These are phyloP conservation scores for Strigomonas culicis DNA, from an alignment of 208 protist species.

Conservation along the genomic window DNA sequence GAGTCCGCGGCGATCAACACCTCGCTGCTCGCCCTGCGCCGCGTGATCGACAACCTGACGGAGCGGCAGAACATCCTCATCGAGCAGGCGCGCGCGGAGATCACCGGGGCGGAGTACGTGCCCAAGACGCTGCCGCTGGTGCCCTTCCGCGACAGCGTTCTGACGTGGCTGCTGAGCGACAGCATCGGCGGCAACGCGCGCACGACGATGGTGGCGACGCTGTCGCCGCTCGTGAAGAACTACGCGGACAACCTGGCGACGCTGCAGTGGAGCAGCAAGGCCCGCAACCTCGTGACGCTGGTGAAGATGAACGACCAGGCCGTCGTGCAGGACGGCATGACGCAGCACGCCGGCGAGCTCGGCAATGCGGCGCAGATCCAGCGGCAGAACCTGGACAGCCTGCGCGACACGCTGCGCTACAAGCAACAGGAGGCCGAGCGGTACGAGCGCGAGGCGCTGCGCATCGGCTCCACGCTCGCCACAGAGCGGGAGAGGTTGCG, in stretches of 20 bases:
- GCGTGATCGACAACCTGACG: slow-evolving; percentile 85
- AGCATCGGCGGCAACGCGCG: slow-evolving; percentile 90
- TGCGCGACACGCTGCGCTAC: slow-evolving; percentile 60
- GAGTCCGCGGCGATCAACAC: slow-evolving; percentile 90
- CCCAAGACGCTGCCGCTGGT: slow-evolving; percentile 83
- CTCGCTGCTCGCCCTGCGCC: slow-evolving; percentile 81
- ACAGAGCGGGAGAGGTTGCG: slow-evolving; percentile 24
- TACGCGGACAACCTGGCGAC: slow-evolving; percentile 86
- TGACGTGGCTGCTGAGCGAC: slow-evolving; percentile 90
- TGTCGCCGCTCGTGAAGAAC: slow-evolving; percentile 89
- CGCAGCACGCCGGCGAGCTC: slow-evolving; percentile 58
- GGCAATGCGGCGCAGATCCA: slow-evolving; percentile 74
- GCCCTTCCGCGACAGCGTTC: slow-evolving; percentile 84
- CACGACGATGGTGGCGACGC: slow-evolving; percentile 89
- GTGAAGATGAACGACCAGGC: slow-evolving; percentile 88
- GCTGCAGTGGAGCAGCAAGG: slow-evolving; percentile 90
- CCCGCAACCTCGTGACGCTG: slow-evolving; percentile 82
- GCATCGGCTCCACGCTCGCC: slow-evolving; percentile 30
- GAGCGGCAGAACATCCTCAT: slow-evolving; percentile 90
- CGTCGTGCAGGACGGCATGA: slow-evolving; percentile 68
- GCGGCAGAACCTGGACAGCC: slow-evolving; percentile 79
- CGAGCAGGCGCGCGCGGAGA: slow-evolving; percentile 76
- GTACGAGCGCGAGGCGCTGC: slow-evolving; percentile 44
- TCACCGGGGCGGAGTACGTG: slow-evolving; percentile 54
- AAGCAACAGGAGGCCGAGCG: slow-evolving; percentile 65